phyloP scores from a whole-genome alignment of 805 yeast species.

The Wickerhamomyces silvicola region DNA sequence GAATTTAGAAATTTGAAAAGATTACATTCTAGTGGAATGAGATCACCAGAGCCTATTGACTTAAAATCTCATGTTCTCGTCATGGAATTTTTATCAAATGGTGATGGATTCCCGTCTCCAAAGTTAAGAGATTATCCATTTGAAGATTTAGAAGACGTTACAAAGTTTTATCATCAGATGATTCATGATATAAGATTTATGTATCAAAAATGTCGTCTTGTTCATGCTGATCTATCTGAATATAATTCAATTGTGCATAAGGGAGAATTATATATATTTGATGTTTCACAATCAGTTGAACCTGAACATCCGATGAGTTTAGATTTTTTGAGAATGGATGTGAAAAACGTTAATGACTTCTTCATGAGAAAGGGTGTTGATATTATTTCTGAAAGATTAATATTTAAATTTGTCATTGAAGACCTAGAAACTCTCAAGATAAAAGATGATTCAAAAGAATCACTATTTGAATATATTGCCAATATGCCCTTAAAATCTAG shows the following conservation, averaged over 20 bases:
- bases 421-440: conserved; percentile 31
- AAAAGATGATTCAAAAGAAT: conserved; percentile 31
- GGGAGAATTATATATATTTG: conserved; percentile 75
- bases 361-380: conserved; percentile 68
- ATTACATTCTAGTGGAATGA: conserved; percentile 68
- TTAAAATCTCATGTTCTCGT: conserved; percentile 85
- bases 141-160: conserved; percentile 57
- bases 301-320: conserved; percentile 97
- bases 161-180: conserved; percentile 67
- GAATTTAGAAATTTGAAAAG: conserved; percentile 91
- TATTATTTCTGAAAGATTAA: conserved; percentile 72
- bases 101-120: conserved; percentile 84
- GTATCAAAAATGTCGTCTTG: conserved; percentile 82
- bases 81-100: conserved; percentile 85
- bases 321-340: conserved; percentile 95
- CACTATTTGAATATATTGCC: conserved; percentile 36
- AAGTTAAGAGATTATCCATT: conserved; percentile 79
- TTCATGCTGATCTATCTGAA: conserved; percentile 96
- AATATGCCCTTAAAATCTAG: conserved; percentile 49
- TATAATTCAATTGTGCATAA: conserved; percentile 86
- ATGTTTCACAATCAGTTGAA: conserved; percentile 95
- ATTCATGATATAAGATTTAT: conserved; percentile 78
- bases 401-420: conserved; percentile 72
- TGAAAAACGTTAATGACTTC: conserved; percentile 88
- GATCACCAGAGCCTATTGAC: conserved; percentile 91